Conservation (phyloP, 495 filamentous ascomycete species). For the Hypoxylon trugodes region DNA sequence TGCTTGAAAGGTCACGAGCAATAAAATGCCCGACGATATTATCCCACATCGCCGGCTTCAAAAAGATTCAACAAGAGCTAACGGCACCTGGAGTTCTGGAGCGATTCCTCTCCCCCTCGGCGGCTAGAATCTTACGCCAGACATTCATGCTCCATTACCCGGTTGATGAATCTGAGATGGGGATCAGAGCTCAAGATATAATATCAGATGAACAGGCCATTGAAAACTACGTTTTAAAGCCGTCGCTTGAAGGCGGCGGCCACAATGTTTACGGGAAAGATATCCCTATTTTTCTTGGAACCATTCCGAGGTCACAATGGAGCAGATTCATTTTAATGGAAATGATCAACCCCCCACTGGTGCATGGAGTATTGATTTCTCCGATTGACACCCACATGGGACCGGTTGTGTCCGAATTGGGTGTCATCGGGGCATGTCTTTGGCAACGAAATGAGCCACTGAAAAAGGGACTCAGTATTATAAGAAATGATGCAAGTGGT, state of each 20-base stretch:
- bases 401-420: conserved; percentile 75
- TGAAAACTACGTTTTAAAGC: conserved; percentile 73
- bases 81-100: conserved; percentile 67
- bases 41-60: conserved; percentile 79
- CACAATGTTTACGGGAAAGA: conserved; percentile 78
- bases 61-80: conserved; percentile 83
- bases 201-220: conserved; percentile 63
- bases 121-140: conserved; percentile 55
- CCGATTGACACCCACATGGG: conserved; percentile 70
- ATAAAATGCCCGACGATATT: conserved; percentile 82
- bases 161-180: conserved; percentile 66
- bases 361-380: conserved; percentile 69
- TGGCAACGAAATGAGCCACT: conserved; percentile 61
- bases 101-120: conserved; percentile 60
- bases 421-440: conserved; percentile 74
- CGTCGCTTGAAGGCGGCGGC: conserved; percentile 80
- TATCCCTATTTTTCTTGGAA: conserved; percentile 71
- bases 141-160: conserved; percentile 79
- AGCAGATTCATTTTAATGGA: conserved; percentile 81
- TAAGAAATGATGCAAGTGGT: conserved; percentile 71
- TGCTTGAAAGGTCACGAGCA: conserved; percentile 75
- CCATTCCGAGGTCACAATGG: conserved; percentile 63
- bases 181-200: conserved; percentile 64
- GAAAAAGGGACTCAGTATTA: conserved; percentile 41
- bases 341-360: conserved; percentile 71